Percentiles rank a stretch among this genome's conserved stretches.
Conservation (phyloP, 2,329 filamentous ascomycete genomes). For the Microascus cirrosus region DNA sequence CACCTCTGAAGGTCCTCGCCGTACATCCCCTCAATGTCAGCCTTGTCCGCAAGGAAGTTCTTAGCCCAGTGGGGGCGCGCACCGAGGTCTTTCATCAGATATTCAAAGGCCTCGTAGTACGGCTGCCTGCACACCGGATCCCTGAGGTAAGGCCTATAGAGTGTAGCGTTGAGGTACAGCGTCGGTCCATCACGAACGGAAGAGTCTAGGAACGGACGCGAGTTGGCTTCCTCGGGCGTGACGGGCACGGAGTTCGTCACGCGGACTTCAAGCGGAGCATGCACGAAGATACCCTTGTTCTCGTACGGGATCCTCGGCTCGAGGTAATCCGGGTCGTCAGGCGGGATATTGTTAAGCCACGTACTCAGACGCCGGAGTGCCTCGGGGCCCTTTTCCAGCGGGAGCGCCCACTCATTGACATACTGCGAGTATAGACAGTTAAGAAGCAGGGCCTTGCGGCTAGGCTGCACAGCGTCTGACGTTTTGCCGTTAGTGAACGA, state of each 20-base stretch:
- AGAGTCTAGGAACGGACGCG: slow-evolving; percentile 52
- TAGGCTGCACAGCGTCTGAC: slow-evolving; percentile 68
- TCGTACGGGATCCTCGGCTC: slow-evolving; percentile 66
- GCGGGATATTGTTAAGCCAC: slow-evolving; percentile 60
- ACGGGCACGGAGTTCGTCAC: slow-evolving; percentile 55
- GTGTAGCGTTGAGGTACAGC: slow-evolving; percentile 79
- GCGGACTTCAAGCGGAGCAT: slow-evolving; percentile 87
- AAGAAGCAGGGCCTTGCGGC: slow-evolving; percentile 75
- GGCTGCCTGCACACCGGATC: slow-evolving; percentile 66
- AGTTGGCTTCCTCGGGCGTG: slow-evolving; percentile 11
- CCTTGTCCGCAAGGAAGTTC: slow-evolving; percentile 59
- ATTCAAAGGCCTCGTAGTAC: slow-evolving; percentile 87
- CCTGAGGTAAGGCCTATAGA: slow-evolving; percentile 70
- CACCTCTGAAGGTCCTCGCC: slow-evolving; percentile 56
- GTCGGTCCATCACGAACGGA: slow-evolving; percentile 58
- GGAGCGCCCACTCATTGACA: slow-evolving; percentile 96
- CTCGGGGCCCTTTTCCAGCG: slow-evolving; percentile 75
- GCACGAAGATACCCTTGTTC: slow-evolving; percentile 69
- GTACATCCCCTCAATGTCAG: slow-evolving; percentile 58
- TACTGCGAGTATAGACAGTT: slow-evolving; percentile 98
- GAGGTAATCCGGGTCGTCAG: slow-evolving; percentile 54
- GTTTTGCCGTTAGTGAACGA: slow-evolving; percentile 64
- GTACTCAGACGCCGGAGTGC: slow-evolving; percentile 71
- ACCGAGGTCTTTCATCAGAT: slow-evolving; percentile 75
- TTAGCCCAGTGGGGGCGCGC: slow-evolving; percentile 87